phyloP scores from a whole-genome alignment of 768 basidiomycete species.

The Suillus occidentalis region DNA sequence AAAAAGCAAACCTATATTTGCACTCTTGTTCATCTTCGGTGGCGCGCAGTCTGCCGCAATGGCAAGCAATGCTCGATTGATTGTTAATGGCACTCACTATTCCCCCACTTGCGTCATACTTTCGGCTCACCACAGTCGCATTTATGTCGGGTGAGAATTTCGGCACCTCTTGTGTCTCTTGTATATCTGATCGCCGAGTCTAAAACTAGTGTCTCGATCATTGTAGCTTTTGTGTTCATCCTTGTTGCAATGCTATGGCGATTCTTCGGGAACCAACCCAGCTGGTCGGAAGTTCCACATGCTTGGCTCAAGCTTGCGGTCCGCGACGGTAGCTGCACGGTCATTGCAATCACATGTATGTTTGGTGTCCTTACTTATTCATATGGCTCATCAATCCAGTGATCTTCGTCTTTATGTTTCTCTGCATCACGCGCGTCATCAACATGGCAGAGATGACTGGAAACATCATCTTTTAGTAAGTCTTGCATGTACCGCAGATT shows the following conservation, averaged over 20 bases:
- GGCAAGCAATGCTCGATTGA: constrained; percentile 15
- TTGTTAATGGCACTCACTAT: constrained; percentile 12
- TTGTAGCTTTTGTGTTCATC: constrained; percentile 15
- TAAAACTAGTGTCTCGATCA: constrained; percentile 17
- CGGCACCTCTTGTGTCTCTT: background rate
- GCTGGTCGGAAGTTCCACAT: background rate
- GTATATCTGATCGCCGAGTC: background rate
- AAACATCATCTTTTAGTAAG: constrained; percentile 25
- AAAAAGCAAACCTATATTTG: constrained; percentile 7
- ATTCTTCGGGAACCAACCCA: constrained; percentile 3
- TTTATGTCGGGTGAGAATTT: constrained; percentile 19
- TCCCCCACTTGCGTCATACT: constrained; percentile 19
- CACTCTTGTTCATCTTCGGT: constrained; percentile 12
- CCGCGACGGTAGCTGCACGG: constrained; percentile 18
- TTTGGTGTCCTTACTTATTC: background rate
- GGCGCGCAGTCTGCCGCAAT: constrained; percentile 17
- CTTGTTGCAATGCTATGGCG: constrained; percentile 22
- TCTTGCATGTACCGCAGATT: background rate
- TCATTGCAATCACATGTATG: constrained; percentile 17
- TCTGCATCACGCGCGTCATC: constrained; percentile 15
- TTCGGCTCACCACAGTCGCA: constrained; percentile 13
- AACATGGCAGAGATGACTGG: constrained; percentile 13
- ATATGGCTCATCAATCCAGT: constrained; percentile 6
- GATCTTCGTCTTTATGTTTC: constrained; percentile 20
- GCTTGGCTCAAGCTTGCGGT: background rate